A percentile compares a stretch with the other conserved stretches of the same genome.
phyloP scores from a whole-genome alignment of 192 early-diverging fungal genomes.

The Lobosporangium transversale region DNA sequence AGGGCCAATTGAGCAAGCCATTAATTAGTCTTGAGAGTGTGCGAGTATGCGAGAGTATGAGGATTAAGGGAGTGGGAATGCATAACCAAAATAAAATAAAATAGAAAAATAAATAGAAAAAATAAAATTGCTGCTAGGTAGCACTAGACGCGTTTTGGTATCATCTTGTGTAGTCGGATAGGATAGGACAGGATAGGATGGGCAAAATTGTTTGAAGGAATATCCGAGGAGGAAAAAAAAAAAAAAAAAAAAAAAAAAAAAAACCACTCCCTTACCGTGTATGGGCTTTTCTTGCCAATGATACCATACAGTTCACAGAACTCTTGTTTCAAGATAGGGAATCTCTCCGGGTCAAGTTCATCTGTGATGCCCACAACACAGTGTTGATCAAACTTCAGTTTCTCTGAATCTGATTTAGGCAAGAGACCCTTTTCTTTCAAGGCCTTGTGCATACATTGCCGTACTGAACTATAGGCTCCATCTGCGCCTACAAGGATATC shows the following conservation, averaged over 20 bases:
- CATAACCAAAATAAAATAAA: neutral
- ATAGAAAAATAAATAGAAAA: neutral
- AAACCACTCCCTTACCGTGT: slow-evolving; percentile 22
- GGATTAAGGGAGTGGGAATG: too few species aligned
- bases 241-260: neutral
- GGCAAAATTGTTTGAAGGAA: neutral
- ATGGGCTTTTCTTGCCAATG: slow-evolving; percentile 39
- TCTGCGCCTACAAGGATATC: slow-evolving; percentile 53
- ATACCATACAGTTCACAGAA: slow-evolving; percentile 22
- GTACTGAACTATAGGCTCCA: slow-evolving; percentile 48
- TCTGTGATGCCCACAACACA: slow-evolving; percentile 48
- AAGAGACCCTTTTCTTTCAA: slow-evolving; percentile 31
- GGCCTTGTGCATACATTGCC: slow-evolving; percentile 42
- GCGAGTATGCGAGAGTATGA: too few species aligned
- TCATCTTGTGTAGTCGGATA: too few species aligned
- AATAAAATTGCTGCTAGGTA: too few species aligned
- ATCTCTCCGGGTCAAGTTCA: slow-evolving; percentile 26
- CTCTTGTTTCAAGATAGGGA: slow-evolving; percentile 15
- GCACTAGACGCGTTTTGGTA: too few species aligned
- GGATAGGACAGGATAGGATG: too few species aligned
- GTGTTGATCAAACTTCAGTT: slow-evolving; percentile 51
- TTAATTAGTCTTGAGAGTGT: too few species aligned
- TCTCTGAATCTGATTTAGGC: slow-evolving; percentile 31
- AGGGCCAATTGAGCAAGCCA: too few species aligned
- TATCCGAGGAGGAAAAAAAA: neutral